These are phyloP conservation scores for Fusarium mexicanum DNA, from an alignment of 2,329 filamentous ascomycete genomes.

Conservation along the genomic window DNA sequence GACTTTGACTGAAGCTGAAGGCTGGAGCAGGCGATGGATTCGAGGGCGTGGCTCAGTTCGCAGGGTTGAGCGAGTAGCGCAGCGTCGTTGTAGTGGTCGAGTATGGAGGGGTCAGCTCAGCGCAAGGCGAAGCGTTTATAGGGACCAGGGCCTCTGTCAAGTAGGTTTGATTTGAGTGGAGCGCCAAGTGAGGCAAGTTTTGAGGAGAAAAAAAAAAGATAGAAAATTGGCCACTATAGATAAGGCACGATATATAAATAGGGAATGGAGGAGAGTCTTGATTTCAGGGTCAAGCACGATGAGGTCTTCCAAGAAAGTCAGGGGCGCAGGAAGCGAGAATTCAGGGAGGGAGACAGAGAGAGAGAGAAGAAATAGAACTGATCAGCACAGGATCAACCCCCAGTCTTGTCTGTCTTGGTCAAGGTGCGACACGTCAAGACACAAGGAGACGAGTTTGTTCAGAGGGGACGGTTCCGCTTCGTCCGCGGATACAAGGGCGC, in stretches of 20 bases:
- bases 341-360: background rate
- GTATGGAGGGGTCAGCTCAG: conserved; percentile 14
- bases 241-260: background rate
- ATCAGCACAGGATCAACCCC: conserved; percentile 32
- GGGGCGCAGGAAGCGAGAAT: conserved; percentile 22
- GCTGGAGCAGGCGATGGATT: conserved; percentile 23
- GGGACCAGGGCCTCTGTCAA: background rate
- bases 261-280: background rate
- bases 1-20: conserved; percentile 16
- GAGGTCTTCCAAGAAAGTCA: conserved; percentile 25
- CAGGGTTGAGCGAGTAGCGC: background rate
- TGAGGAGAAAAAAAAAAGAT: background rate
- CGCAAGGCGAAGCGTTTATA: conserved; percentile 29
- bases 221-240: background rate
- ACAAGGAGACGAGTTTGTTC: conserved; percentile 27
- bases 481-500: conserved; percentile 4
- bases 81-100: background rate
- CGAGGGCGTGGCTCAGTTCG: conserved; percentile 27
- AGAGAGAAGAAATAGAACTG: conserved; percentile 19
- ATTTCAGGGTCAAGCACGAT: background rate
- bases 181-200: background rate
- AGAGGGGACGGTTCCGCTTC: conserved; percentile 29
- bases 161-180: conserved; percentile 13
- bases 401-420: conserved; percentile 32
- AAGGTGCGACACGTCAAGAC: conserved; percentile 38